Evolutionary conservation across 2,329 filamentous ascomycete genomes (phyloP), one percentile per base, ranked within the genome.

Genomic region (Calonectria honghensis): DNA sequence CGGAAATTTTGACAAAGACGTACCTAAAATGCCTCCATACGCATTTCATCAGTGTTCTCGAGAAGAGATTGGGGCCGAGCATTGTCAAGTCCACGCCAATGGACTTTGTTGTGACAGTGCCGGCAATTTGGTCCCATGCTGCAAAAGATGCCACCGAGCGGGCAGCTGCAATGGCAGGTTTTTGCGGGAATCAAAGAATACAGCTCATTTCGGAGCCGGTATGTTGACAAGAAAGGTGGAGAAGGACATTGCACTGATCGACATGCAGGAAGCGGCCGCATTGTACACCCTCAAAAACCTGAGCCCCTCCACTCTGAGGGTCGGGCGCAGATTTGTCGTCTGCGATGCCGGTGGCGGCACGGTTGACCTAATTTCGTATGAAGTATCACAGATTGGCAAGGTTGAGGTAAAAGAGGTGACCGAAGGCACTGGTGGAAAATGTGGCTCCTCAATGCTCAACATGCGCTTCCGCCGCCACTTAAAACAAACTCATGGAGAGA

Each of bases 101-200:
- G 75, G 86, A 91, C 69, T 91, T 90, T 71, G 86, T 91, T 57
- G 82, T 92, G 27, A 91, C 90, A 0, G 90, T 92, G 0, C 90
- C 90, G 0, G 90, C 90, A 6, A 89, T 92, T 10, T 92, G 90
- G 90, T 89, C 87, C 48, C 89, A 91, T 57, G 84, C 84, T 6
- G 89, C 90, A 37, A 91, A 90, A 67, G 85, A 89, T 52, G 86
- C 86, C 45, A 91, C 89, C 13, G 84, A 86, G 72, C 78, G 83
- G 37, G 84, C 84, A 1, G 84, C 84, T 32, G 83, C 84, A 32
- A 83, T 85, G 78, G 84, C 84, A 14, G 84, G 84, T 9, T 85
- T 86, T 64, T 85, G 84, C 70, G 83, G 86, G 48, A 84, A 83
- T 20, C 84, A 87, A 29, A 83, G 85, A 7, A 88, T 89, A 11